Evolutionary conservation across 2,329 filamentous ascomycete genomes (phyloP).

Genomic region (Aspergillus bombycis): DNA sequence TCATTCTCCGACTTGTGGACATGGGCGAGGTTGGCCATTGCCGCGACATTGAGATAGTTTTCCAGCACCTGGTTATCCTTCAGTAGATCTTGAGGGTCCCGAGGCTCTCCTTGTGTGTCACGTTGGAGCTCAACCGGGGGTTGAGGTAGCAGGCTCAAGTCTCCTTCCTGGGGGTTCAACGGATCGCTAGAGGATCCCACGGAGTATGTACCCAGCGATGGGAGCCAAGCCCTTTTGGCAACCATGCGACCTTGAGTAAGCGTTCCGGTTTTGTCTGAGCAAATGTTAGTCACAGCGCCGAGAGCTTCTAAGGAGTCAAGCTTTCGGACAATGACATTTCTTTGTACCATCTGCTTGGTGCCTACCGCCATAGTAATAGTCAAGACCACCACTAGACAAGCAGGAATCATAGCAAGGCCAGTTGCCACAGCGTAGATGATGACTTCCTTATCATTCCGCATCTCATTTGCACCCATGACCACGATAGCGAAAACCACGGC

Average conservation of each 20-base stretch:
- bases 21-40: conserved; percentile 67
- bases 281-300: conserved; percentile 64
- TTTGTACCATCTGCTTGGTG: conserved; percentile 60
- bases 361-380: conserved; percentile 70
- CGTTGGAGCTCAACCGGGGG: conserved; percentile 34
- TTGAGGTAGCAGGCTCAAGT: conserved; percentile 45
- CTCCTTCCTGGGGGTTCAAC: conserved; percentile 59
- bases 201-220: conserved; percentile 59
- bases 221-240: conserved; percentile 62
- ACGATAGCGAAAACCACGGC: conserved; percentile 71
- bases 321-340: conserved; percentile 62
- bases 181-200: conserved; percentile 60
- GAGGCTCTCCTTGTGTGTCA: conserved; percentile 29
- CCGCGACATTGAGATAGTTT: conserved; percentile 64
- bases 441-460: conserved; percentile 59
- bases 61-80: conserved; percentile 54
- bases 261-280: conserved; percentile 63
- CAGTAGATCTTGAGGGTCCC: conserved; percentile 39
- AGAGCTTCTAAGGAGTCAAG: conserved; percentile 62
- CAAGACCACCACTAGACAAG: conserved; percentile 65
- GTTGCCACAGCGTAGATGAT: conserved; percentile 67
- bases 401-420: conserved; percentile 64
- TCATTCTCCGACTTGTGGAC: conserved; percentile 59
- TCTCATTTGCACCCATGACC: conserved; percentile 66
- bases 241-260: conserved; percentile 68